Conservation (phyloP, 1,139 yeast genomes). For the Scheffersomyces quercinus region DNA sequence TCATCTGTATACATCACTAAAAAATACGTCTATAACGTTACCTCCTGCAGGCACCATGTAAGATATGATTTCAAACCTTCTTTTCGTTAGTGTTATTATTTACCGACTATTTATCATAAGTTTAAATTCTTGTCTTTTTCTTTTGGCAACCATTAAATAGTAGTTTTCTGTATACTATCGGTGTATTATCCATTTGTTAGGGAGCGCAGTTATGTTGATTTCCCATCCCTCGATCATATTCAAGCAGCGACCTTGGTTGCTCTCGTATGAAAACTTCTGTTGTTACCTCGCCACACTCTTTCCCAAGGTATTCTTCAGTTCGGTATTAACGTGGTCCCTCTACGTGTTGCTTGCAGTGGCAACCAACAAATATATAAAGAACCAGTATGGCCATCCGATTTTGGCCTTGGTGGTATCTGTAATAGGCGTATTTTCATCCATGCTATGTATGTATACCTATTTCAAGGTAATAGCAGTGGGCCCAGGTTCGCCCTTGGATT, state of each 20-base stretch:
- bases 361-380: constrained; percentile 19
- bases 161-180: too few species aligned
- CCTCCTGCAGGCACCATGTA: too few species aligned
- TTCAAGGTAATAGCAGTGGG: constrained; percentile 55
- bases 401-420: constrained; percentile 14
- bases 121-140: too few species aligned
- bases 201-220: constrained; percentile 4
- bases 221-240: constrained; percentile 11
- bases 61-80: too few species aligned
- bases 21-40: too few species aligned
- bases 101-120: too few species aligned
- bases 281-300: constrained; percentile 52
- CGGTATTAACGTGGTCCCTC: constrained; percentile 59
- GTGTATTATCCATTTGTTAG: too few species aligned
- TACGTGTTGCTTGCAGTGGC: constrained; percentile 34
- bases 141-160: too few species aligned
- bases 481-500: constrained; percentile 65
- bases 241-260: constrained; percentile 6
- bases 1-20: too few species aligned
- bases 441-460: constrained; percentile 45
- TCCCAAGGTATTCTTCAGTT: constrained; percentile 59
- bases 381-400: constrained; percentile 9
- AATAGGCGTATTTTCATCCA: constrained; percentile 21
- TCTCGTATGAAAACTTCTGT: constrained; percentile 31
- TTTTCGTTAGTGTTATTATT: too few species aligned